Percentiles rank a stretch among this genome's conserved stretches.
Evolutionary conservation across 2,329 filamentous ascomycete genomes (phyloP).

Genomic region (Parastagonospora nodorum): DNA sequence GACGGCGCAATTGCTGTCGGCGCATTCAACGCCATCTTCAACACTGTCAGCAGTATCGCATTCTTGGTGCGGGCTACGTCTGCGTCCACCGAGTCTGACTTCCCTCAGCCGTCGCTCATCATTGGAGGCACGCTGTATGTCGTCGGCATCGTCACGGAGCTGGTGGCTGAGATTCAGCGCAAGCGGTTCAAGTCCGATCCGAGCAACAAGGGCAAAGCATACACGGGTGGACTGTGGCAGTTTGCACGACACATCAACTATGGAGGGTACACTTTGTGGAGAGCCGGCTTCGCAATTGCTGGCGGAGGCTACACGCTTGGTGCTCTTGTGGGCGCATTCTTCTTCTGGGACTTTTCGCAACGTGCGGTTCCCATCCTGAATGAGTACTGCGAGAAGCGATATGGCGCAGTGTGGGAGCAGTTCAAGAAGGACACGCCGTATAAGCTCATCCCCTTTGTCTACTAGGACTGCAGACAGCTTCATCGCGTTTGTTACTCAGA

Average conservation of each 20-base stretch:
- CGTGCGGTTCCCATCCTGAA: slow-evolving; percentile 55
- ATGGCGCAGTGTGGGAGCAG: slow-evolving; percentile 48
- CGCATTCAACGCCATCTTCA: slow-evolving; percentile 60
- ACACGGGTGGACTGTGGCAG: slow-evolving; percentile 55
- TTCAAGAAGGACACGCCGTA: slow-evolving; percentile 50
- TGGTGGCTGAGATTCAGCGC: slow-evolving; percentile 62
- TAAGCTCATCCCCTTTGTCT: slow-evolving; percentile 40
- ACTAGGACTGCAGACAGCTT: slow-evolving; percentile 12
- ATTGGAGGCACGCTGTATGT: slow-evolving; percentile 58
- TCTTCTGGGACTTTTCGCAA: slow-evolving; percentile 52
- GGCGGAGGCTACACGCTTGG: slow-evolving; percentile 55
- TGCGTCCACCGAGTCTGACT: slow-evolving; percentile 46
- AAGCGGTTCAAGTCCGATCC: slow-evolving; percentile 57
- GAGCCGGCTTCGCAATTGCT: slow-evolving; percentile 55
- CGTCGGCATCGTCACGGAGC: slow-evolving; percentile 60
- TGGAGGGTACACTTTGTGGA: slow-evolving; percentile 58
- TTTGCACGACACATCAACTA: slow-evolving; percentile 62
- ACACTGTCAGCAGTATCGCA: slow-evolving; percentile 61
- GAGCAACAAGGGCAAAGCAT: slow-evolving; percentile 59
- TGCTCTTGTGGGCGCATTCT: slow-evolving; percentile 47
- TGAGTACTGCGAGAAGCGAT: slow-evolving; percentile 53
- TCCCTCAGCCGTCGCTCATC: slow-evolving; percentile 50
- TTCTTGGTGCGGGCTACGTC: slow-evolving; percentile 58
- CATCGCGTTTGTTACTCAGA: not conserved
- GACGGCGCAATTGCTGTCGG: slow-evolving; percentile 51